phyloP scores from a whole-genome alignment of 176 grass and related monocot species.

The Oropetium thomaeum region DNA sequence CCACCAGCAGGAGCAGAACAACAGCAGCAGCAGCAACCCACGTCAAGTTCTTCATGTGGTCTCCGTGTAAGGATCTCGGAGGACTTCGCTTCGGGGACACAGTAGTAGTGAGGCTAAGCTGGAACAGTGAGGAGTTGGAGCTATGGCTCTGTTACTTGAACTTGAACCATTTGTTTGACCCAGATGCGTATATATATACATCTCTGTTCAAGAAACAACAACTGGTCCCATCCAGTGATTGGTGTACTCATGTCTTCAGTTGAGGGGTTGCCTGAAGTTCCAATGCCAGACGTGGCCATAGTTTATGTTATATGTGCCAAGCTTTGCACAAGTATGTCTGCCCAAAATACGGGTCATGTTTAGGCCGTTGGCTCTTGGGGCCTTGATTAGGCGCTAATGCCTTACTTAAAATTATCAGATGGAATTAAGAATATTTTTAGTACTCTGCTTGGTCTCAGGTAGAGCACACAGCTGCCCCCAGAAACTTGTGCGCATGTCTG shows the following conservation, averaged over 20 bases:
- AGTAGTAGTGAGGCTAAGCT: constrained; percentile 14
- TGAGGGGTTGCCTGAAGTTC: constrained; percentile 31
- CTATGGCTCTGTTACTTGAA: constrained; percentile 28
- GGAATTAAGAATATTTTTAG: constrained; percentile 37
- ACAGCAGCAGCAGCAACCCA: not conserved
- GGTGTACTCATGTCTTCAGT: constrained; percentile 48
- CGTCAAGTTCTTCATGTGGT: constrained; percentile 21
- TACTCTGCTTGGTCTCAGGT: constrained; percentile 23
- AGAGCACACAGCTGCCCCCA: constrained; percentile 24
- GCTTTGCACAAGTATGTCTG: constrained; percentile 38
- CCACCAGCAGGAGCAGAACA: constrained; percentile 31
- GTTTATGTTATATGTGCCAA: constrained; percentile 37
- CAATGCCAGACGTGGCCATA: constrained; percentile 27
- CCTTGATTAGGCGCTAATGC: constrained; percentile 49
- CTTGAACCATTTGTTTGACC: constrained; percentile 42
- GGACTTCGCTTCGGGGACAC: not conserved
- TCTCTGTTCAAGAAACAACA: not conserved
- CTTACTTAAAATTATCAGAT: constrained; percentile 27
- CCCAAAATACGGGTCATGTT: constrained; percentile 42
- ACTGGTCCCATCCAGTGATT: constrained; percentile 36
- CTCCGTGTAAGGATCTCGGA: not conserved
- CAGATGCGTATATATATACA: constrained; percentile 29
- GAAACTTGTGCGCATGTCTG: constrained; percentile 43
- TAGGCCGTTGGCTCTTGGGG: constrained; percentile 35
- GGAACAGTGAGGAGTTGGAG: constrained; percentile 20